Evolutionary conservation across 2,329 filamentous ascomycete genomes (phyloP), one percentile per base, ranked within the genome.

Genomic region (Cordyceps militaris): DNA sequence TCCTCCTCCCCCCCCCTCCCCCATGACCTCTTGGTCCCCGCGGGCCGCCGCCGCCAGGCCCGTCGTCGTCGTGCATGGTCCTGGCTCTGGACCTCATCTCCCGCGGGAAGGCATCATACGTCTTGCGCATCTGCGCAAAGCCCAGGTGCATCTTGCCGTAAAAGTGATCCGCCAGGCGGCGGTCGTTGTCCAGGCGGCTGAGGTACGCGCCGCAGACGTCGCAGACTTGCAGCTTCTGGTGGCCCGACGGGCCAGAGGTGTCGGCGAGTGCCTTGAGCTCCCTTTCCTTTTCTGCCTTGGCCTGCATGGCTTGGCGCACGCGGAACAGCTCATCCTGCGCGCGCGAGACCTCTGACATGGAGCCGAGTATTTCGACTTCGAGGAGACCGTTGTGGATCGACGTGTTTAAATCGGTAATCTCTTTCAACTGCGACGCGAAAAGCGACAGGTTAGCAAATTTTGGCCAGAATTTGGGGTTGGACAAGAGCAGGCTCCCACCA

Each of bases 111-210:
- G 82, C 77, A 57, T 96, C 91, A 67, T 84, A 91, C 3, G 91
- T 94, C 79, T 94, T 96, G 66, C 94, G 85, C 94, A 99, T 99
- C 74, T 96, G 90, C 16, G 94, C 94, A 70, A 97, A 99, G 0
- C 94, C 94, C 58, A 99, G 76, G 69, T 99, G 94, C 94, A 99
- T 99, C 79, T 99, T 99, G 23, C 94, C 94, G 73, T 97, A 97
- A 70, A 99, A 99, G 72, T 99, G 94, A 70, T 99, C 94, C 21
- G 94, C 94, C 68, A 99, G 73, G 30, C 94, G 82, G 36, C 94
- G 83, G 71, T 99, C 94, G 69, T 99, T 99, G 70, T 99, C 94
- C 32, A 99, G 81, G 23, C 94, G 79, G 61, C 86, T 91, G 38
- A 99, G 81, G 71, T 97, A 99, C 6, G 94, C 94, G 61, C 94